Conservation (phyloP, 1,284 basidiomycete genomes). For the Tetrapyrgos nigripes region DNA sequence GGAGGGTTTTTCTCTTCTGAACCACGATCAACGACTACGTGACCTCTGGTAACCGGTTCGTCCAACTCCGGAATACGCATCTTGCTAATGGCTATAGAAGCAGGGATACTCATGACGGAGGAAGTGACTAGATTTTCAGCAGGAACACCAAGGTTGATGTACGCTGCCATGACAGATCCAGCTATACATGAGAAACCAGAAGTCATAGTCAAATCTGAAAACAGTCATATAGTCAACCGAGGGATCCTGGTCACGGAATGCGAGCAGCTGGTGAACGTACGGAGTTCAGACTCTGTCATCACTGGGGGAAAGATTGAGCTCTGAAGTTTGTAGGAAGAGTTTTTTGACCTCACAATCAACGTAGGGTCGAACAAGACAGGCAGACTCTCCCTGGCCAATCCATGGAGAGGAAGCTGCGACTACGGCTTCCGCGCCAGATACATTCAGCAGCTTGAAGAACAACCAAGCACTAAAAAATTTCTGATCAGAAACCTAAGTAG, state of each 20-base stretch:
- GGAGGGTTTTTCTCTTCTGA: constrained; percentile 56
- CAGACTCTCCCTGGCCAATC: constrained; percentile 90
- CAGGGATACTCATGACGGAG: constrained; percentile 94
- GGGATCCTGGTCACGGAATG: not conserved
- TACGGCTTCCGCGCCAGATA: constrained; percentile 91
- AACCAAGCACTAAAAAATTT: constrained; percentile 78
- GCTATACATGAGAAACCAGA: constrained; percentile 94
- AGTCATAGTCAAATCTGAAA: constrained; percentile 80
- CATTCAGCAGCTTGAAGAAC: constrained; percentile 89
- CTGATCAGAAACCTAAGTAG: not conserved
- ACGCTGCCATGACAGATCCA: constrained; percentile 87
- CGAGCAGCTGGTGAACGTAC: constrained; percentile 34
- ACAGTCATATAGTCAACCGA: not conserved
- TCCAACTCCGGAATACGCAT: constrained; percentile 85
- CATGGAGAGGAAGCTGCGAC: constrained; percentile 92
- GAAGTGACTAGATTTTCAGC: constrained; percentile 87
- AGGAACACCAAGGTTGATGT: constrained; percentile 85
- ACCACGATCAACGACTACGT: constrained; percentile 80
- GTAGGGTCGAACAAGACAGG: constrained; percentile 86
- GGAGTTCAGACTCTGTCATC: constrained; percentile 91
- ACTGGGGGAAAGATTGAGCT: constrained; percentile 37
- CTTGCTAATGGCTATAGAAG: constrained; percentile 91
- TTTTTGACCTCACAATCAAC: constrained; percentile 59
- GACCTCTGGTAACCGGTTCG: constrained; percentile 86
- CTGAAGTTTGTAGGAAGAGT: not conserved